These are phyloP conservation scores for Thuidium tamariscinum DNA, from an alignment of 225 moss, liverwort and hornwort genomes.

Conservation along the genomic window DNA sequence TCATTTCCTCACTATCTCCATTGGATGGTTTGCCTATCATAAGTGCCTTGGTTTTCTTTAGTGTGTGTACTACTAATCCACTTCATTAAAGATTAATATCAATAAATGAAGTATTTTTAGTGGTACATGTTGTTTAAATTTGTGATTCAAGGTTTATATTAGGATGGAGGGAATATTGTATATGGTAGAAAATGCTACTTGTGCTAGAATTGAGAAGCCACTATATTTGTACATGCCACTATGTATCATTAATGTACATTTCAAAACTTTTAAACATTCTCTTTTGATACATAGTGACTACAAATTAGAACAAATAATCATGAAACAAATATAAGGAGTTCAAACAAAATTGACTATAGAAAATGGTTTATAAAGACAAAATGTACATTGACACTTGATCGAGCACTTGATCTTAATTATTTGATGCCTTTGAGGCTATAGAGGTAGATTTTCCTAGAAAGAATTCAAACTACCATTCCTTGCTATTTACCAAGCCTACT, in stretches of 20 bases:
- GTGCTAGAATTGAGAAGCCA: neutral
- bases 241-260: neutral
- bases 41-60: too few relatives aligned
- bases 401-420: neutral
- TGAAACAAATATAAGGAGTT: neutral
- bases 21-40: too few relatives aligned
- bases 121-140: neutral
- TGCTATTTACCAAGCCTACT: rapidly evolving
- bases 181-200: neutral
- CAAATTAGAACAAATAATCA: neutral
- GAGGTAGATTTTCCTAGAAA: neutral
- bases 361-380: neutral
- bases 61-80: too few relatives aligned
- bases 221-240: too few relatives aligned
- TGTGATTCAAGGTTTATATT: rapidly evolving
- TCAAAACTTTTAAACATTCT: neutral
- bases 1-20: too few relatives aligned
- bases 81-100: neutral
- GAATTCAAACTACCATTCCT: neutral
- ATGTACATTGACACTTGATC: rapidly evolving
- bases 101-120: neutral
- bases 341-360: rapidly evolving
- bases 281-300: neutral
- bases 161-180: neutral
- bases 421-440: neutral